Evolutionary conservation across 2,329 filamentous ascomycete genomes (phyloP), one percentile per base, ranked within the genome.

Genomic region (Elsinoe necatrix): DNA sequence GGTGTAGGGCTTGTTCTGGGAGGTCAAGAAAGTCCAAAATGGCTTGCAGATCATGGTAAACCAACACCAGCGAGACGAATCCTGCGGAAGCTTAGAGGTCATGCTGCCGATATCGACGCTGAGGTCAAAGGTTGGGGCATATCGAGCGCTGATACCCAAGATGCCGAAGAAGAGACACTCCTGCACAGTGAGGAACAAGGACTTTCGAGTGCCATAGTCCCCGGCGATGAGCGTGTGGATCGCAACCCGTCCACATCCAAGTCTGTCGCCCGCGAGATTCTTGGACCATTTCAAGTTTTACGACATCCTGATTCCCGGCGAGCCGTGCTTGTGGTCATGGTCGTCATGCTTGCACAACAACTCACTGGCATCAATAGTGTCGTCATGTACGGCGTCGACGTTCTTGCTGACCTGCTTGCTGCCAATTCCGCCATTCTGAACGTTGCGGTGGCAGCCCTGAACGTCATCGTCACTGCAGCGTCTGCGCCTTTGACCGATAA

Each of bases 331-430:
- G 90, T 89, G 0, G 85, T 95, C 63, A 93, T 95, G 83, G 83
- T 89, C 63, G 84, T 95, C 66, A 96, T 97, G 91, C 79, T 91
- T 58, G 86, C 88, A 0, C 93, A 97, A 69, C 93, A 98, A 69
- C 78, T 96, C 35, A 92, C 87, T 58, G 92, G 74, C 61, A 92
- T 97, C 74, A 97, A 98, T 79, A 92, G 87, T 58, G 92, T 97
- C 67, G 87, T 97, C 72, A 96, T 98, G 91, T 98, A 98, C 72
- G 95, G 91, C 1, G 93, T 97, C 4, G 90, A 88, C 0, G 82
- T 98, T 1, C 80, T 98, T 12, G 83, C 86, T 29, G 83, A 84
- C 61, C 80, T 97, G 1, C 80, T 98, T 0, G 86, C 89, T 2
- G 82, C 89, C 47, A 89, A 84, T 60, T 92, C 91, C 0, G 86